Percentiles rank a stretch among this genome's conserved stretches.
These are phyloP conservation scores for Lasiodiplodia hormozganensis DNA, from an alignment of 2,329 filamentous ascomycete genomes.

Conservation along the genomic window DNA sequence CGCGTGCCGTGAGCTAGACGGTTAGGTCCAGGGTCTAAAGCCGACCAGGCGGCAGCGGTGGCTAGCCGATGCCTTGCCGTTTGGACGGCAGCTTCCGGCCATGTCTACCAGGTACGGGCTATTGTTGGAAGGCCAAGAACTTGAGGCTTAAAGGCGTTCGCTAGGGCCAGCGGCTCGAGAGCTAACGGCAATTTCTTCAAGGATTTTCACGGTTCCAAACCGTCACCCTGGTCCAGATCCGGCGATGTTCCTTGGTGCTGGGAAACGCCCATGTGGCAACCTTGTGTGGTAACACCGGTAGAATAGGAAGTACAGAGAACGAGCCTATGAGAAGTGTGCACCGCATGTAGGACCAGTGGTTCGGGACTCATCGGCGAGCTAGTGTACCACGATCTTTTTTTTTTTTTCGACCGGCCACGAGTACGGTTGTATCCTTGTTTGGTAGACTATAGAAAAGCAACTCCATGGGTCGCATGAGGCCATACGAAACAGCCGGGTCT, in stretches of 20 bases:
- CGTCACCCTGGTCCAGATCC: background rate
- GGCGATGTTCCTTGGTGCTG: background rate
- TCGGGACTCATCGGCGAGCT: background rate
- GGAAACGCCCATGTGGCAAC: background rate
- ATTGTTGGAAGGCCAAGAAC: slow-evolving; percentile 14
- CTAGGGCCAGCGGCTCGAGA: slow-evolving; percentile 1
- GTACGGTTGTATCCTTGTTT: background rate
- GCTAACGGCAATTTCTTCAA: background rate
- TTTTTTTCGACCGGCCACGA: background rate
- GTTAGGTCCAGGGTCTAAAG: background rate
- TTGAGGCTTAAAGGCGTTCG: background rate
- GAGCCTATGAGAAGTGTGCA: background rate
- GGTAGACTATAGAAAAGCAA: background rate
- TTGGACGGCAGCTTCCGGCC: background rate
- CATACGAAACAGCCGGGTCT: background rate
- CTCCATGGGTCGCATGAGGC: background rate
- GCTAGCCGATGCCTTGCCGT: too few relatives aligned
- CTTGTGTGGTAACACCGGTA: background rate
- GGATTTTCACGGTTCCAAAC: background rate
- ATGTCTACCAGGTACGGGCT: background rate
- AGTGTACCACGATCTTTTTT: background rate
- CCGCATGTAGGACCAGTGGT: background rate
- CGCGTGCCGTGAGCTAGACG: background rate
- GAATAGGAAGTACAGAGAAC: background rate
- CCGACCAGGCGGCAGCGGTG: background rate